phyloP scores from a whole-genome alignment of 2,329 filamentous ascomycete species.

The Fusarium sp. region DNA sequence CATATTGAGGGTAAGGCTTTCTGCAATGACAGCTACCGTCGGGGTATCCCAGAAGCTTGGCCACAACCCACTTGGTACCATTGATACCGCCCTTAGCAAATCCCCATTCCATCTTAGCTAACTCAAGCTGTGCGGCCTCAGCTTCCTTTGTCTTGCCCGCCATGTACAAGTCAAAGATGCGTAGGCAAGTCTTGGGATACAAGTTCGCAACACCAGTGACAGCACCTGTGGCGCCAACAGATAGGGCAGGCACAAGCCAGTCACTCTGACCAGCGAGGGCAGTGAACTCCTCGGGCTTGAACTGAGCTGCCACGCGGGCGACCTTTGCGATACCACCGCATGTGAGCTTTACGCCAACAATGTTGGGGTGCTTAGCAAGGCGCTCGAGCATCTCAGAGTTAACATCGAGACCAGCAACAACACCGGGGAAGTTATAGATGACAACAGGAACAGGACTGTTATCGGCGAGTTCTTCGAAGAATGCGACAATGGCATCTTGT shows the following conservation, averaged over 20 bases:
- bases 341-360: conserved; percentile 77
- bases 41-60: conserved; percentile 64
- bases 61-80: conserved; percentile 70
- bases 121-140: conserved; percentile 60
- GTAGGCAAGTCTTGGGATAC: conserved; percentile 67
- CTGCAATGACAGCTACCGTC: conserved; percentile 62
- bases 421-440: conserved; percentile 79
- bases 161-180: conserved; percentile 60
- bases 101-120: conserved; percentile 65
- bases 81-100: conserved; percentile 70
- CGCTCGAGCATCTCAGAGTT: conserved; percentile 72
- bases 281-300: conserved; percentile 66
- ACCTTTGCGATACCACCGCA: conserved; percentile 81
- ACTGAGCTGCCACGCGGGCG: conserved; percentile 64
- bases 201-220: conserved; percentile 73
- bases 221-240: conserved; percentile 67
- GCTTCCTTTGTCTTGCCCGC: conserved; percentile 61
- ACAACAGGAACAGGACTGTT: conserved; percentile 71
- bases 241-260: conserved; percentile 72
- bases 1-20: conserved; percentile 63
- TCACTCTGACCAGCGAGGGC: conserved; percentile 79
- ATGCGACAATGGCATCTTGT: conserved; percentile 67
- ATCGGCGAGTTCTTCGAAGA: conserved; percentile 70
- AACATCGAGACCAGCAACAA: conserved; percentile 74
- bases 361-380: conserved; percentile 69